A percentile compares a stretch with the other conserved stretches of the same genome.
phyloP scores from a whole-genome alignment of 1,284 basidiomycete genomes.

The Tylopilus sp. region DNA sequence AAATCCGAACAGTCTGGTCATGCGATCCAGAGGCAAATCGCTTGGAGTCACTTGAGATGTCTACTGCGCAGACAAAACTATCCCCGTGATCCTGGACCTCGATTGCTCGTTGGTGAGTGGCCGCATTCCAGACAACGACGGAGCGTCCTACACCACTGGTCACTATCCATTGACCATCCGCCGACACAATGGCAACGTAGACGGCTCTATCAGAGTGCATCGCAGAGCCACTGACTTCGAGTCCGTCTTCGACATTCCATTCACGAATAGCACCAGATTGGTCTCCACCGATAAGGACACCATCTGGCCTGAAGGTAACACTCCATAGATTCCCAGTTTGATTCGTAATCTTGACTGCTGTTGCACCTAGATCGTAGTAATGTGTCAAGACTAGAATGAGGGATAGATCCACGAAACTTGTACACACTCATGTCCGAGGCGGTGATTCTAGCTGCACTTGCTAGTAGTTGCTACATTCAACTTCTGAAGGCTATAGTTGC shows the following conservation, averaged over 20 bases:
- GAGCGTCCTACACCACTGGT: background rate
- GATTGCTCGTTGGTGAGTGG: background rate
- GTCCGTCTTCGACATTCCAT: background rate
- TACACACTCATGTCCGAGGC: background rate
- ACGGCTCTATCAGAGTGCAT: background rate
- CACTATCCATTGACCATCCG: slow-evolving; percentile 10
- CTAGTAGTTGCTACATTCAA: no score
- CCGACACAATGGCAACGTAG: background rate
- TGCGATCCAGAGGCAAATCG: background rate
- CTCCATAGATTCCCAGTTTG: background rate
- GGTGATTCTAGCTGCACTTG: no score
- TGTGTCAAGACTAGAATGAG: background rate
- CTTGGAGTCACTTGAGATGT: slow-evolving; percentile 7
- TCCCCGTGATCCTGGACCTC: background rate
- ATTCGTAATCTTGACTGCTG: background rate
- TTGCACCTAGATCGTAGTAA: background rate
- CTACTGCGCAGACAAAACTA: background rate
- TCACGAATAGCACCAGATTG: background rate
- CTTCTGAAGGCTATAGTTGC: no score
- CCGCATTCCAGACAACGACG: slow-evolving; percentile 5
- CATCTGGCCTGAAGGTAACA: background rate
- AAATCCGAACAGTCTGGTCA: slow-evolving; percentile 1
- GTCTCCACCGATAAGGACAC: background rate
- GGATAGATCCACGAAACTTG: background rate
- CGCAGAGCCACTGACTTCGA: background rate